Conservation (phyloP, 1,139 yeast species). For the Scheffersomyces parashehatae region DNA sequence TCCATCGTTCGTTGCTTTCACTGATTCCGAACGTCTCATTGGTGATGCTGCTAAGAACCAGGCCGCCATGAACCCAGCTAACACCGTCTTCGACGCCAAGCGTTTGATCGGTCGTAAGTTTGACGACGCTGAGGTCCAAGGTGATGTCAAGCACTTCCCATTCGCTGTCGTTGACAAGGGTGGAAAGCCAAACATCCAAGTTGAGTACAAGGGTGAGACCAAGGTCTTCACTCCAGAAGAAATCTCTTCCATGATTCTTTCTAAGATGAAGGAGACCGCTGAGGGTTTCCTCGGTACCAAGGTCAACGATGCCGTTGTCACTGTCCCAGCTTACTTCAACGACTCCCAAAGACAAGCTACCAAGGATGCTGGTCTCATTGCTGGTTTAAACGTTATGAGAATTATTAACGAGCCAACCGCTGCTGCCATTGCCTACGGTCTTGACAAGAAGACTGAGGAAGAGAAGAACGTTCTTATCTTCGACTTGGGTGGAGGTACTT, state of each 20-base stretch:
- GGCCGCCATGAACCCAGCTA: conserved; percentile 67
- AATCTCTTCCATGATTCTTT: conserved; percentile 65
- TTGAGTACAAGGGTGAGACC: conserved; percentile 66
- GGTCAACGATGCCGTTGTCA: conserved; percentile 73
- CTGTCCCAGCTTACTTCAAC: conserved; percentile 66
- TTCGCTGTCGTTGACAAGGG: conserved; percentile 57
- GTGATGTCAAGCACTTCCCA: conserved; percentile 64
- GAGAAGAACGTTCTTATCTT: conserved; percentile 85
- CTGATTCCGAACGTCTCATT: conserved; percentile 65
- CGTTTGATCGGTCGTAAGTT: conserved; percentile 70
- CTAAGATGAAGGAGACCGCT: conserved; percentile 68
- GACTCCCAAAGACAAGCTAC: conserved; percentile 67
- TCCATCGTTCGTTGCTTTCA: conserved; percentile 69
- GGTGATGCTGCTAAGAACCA: conserved; percentile 76
- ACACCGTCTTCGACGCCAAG: conserved; percentile 69
- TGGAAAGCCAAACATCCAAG: conserved; percentile 62
- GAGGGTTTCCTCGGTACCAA: conserved; percentile 62
- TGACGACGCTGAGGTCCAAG: conserved; percentile 55
- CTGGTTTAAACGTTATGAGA: conserved; percentile 60
- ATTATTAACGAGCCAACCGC: conserved; percentile 65
- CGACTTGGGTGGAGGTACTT: conserved; percentile 98
- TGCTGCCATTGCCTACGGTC: conserved; percentile 64
- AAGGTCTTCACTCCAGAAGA: conserved; percentile 67
- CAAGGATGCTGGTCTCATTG: conserved; percentile 63
- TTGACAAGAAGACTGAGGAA: conserved; percentile 67